Conservation (phyloP, 129 eudicot genomes). For the Sambucus nigra region DNA sequence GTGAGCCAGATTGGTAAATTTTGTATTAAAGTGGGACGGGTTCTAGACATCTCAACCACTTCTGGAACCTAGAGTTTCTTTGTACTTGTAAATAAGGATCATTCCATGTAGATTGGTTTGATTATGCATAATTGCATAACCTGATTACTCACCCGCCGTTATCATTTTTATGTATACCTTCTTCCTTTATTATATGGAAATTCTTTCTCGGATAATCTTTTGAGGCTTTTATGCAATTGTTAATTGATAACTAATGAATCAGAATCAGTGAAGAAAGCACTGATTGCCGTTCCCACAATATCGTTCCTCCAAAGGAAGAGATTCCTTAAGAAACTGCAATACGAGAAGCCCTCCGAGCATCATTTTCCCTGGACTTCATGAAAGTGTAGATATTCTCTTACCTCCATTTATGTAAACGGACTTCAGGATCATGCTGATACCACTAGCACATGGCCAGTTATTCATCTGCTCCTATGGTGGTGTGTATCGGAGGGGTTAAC, state of each 20-base stretch:
- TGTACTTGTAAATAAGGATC: too few species aligned
- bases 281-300: slow-evolving; percentile 76
- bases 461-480: slow-evolving; percentile 62
- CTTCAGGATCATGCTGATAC: slow-evolving; percentile 65
- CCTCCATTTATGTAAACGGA: slow-evolving; percentile 50
- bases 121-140: too few species aligned
- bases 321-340: slow-evolving; percentile 65
- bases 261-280: slow-evolving; percentile 69
- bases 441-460: slow-evolving; percentile 65
- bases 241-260: slow-evolving; percentile 74
- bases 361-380: slow-evolving; percentile 80
- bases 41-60: too few species aligned
- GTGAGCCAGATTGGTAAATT: too few species aligned
- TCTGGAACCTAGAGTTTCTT: too few species aligned
- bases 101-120: too few species aligned
- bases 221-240: slow-evolving; percentile 9
- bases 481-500: slow-evolving; percentile 54
- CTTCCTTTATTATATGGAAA: too few species aligned
- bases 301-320: slow-evolving; percentile 84
- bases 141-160: too few species aligned
- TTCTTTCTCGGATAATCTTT: too few species aligned
- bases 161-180: too few species aligned
- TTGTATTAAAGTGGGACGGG: too few species aligned
- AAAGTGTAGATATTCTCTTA: slow-evolving; percentile 45
- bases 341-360: slow-evolving; percentile 65